phyloP scores from a whole-genome alignment of 2,329 filamentous ascomycete species.

The Scytalidium lignicola region DNA sequence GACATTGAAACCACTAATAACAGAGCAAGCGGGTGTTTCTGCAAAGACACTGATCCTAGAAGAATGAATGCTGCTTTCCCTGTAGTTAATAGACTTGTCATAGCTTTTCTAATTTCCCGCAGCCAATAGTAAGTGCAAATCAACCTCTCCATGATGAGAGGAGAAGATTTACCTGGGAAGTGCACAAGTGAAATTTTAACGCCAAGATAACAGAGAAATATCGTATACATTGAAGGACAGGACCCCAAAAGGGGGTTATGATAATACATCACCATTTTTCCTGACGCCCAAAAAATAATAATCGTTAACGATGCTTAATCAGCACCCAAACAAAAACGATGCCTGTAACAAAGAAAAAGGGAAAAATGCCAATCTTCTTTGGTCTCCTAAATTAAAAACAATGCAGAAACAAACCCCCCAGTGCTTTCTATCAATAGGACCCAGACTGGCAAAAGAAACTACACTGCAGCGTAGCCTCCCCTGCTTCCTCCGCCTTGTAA shows the following conservation, averaged over 20 bases:
- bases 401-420: background rate
- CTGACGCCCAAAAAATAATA: background rate
- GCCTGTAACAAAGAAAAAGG: background rate
- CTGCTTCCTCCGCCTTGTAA: slow-evolving; percentile 78
- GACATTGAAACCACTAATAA: no score
- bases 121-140: no score
- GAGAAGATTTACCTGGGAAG: no score
- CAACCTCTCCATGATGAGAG: no score
- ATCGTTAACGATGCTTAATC: background rate
- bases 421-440: background rate
- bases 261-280: background rate
- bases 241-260: background rate
- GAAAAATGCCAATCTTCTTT: background rate
- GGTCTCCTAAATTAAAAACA: background rate
- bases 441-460: background rate
- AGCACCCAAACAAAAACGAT: background rate
- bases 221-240: background rate
- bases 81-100: no score
- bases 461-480: slow-evolving; percentile 89
- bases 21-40: no score
- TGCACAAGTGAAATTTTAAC: no score
- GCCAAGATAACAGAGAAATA: background rate
- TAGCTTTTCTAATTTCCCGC: no score
- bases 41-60: no score
- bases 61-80: no score